Evolutionary conservation across 78 protist genomes (phyloP).

Genomic region (Creolimax fragrantissima): DNA sequence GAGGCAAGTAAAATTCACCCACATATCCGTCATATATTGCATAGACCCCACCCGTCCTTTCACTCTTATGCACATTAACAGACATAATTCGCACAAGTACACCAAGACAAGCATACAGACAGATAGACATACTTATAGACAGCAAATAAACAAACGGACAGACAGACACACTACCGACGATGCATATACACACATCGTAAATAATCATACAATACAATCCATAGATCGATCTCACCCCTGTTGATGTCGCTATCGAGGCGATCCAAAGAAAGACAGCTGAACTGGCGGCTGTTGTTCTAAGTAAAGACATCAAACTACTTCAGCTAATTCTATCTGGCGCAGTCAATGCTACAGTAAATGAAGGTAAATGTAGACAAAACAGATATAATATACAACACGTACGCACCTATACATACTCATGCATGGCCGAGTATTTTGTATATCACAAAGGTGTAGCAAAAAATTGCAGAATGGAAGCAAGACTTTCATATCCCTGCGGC

Average conservation of each 20-base stretch:
- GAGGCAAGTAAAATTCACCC: too few relatives aligned
- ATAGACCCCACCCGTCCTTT: too few relatives aligned
- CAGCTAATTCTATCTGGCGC: conserved; percentile 9
- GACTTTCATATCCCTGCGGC: neutral
- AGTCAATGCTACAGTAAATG: conserved; percentile 14
- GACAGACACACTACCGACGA: too few relatives aligned
- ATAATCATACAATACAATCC: too few relatives aligned
- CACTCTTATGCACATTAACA: too few relatives aligned
- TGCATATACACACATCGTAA: too few relatives aligned
- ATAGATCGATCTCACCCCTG: conserved; percentile 1
- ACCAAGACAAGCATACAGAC: too few relatives aligned
- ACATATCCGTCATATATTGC: too few relatives aligned
- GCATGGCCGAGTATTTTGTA: neutral
- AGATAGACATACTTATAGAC: too few relatives aligned
- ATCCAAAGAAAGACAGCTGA: neutral
- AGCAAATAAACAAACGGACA: too few relatives aligned
- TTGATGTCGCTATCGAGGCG: conserved; percentile 5
- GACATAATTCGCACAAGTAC: too few relatives aligned
- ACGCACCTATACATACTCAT: neutral
- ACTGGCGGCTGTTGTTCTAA: neutral
- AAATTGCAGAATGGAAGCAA: neutral
- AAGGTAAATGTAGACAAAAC: neutral
- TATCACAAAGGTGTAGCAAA: neutral
- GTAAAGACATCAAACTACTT: neutral
- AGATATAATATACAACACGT: too few relatives aligned